Base-by-base conservation (phyloP, 1,139 yeast genomes). In the Taphrina confusa region DNA sequence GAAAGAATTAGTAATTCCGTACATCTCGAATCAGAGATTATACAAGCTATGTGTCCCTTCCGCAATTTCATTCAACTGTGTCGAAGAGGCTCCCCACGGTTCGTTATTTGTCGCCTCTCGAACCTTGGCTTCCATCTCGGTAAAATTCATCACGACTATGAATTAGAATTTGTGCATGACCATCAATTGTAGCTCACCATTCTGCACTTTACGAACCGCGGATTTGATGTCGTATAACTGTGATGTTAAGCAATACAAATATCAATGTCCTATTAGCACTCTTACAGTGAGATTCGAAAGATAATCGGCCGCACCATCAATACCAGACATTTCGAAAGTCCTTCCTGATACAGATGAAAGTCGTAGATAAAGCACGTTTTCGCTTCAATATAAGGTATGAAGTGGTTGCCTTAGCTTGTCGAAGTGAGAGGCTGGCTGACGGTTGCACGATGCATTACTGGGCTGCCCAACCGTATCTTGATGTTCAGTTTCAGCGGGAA, bases 41-140 rank as follows among this genome's bases (percentile, higher is more conserved):
- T 68, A 71, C 73, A 87, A 87, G 73, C 87, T 88, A 74, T 88
- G 88, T 4, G 98, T 92, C 1, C 96, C 97, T 33, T 90, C 87
- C 4, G 98, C 94, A 68, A 94, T 92, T 71, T 90, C 94, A 64
- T 75, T 87, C 97, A 94, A 92, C 70, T 87, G 76, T 1, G 96
- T 82, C 3, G 94, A 81, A 1, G 95, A 84, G 2, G 97, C 95
- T n/a, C 98, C 98, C 99, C 99, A 92, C 1, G 98, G 98, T 73
- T 92, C 99, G 72, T 92, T 92, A 72, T 92, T 92, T 61, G 98
- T 92, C 50, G 61, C 62, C 44, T 57, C 62, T 12, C 66, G 20
- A 39, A 90, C 98, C 73, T 87, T 90, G 51, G 96, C 86, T 75
- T 92, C 98, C 85, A 88, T 90, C 66, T 89, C 97, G 11, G 96